phyloP scores from a whole-genome alignment of 768 basidiomycete species.

The Austroboletus eburneus region DNA sequence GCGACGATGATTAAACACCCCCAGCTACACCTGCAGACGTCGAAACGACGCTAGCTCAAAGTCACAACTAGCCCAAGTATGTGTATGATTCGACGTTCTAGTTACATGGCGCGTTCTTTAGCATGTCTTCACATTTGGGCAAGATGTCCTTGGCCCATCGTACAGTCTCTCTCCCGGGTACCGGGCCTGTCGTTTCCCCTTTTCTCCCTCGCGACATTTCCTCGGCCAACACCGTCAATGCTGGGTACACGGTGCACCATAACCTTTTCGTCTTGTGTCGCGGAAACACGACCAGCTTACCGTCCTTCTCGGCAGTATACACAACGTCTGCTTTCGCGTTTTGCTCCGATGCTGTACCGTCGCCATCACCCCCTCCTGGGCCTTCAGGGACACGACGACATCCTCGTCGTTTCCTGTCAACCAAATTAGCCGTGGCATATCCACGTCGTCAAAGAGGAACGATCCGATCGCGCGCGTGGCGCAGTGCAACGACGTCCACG shows the following conservation, averaged over 20 bases:
- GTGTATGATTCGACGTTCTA: conserved; percentile 8
- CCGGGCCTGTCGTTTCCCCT: conserved; percentile 22
- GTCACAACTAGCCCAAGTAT: conserved; percentile 8
- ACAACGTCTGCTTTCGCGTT: conserved; percentile 26
- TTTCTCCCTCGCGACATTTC: conserved; percentile 25
- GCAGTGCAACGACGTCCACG: conserved; percentile 38
- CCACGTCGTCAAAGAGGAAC: conserved; percentile 74
- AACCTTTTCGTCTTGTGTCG: conserved; percentile 71
- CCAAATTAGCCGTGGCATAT: conserved; percentile 65
- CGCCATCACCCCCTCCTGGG: conserved; percentile 1
- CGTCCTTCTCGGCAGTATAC: conserved; percentile 40
- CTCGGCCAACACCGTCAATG: conserved; percentile 47
- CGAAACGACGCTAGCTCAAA: conserved; percentile 15
- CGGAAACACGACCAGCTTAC: conserved; percentile 48
- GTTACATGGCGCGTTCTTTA: conserved; percentile 41
- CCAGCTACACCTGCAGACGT: conserved; percentile 17
- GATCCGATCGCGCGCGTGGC: conserved; percentile 62
- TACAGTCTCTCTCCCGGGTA: conserved; percentile 19
- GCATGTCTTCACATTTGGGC: conserved; percentile 34
- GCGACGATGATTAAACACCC: conserved; percentile 29
- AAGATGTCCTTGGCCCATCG: conserved; percentile 42
- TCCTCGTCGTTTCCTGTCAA: conserved; percentile 58
- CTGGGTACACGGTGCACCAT: conserved; percentile 72
- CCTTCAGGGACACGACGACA: conserved; percentile 45
- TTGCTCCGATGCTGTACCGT: conserved; percentile 2